phyloP scores from a whole-genome alignment of 2,329 filamentous ascomycete species.

The Fusarium lateritium region DNA sequence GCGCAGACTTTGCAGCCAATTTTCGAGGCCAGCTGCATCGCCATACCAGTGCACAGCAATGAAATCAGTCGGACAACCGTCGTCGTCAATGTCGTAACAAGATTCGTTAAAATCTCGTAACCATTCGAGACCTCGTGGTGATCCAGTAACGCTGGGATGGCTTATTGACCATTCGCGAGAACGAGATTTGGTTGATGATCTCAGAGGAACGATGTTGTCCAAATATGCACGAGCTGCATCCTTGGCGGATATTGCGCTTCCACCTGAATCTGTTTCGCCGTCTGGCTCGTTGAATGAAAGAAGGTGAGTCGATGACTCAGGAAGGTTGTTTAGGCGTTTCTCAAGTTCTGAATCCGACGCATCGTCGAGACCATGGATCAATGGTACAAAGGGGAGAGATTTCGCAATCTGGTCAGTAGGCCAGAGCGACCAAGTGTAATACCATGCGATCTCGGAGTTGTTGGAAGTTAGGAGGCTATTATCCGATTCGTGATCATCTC shows the following conservation, averaged over 20 bases:
- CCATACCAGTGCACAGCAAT: slow-evolving; percentile 61
- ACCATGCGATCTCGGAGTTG: slow-evolving; percentile 58
- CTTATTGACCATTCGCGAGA: slow-evolving; percentile 56
- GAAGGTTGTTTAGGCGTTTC: slow-evolving; percentile 48
- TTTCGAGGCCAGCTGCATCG: slow-evolving; percentile 53
- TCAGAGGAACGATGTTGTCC: slow-evolving; percentile 55
- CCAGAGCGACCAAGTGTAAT: slow-evolving; percentile 60
- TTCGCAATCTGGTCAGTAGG: slow-evolving; percentile 46
- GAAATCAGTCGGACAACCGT: slow-evolving; percentile 59
- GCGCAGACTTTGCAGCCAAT: slow-evolving; percentile 55
- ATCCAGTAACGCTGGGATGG: slow-evolving; percentile 60
- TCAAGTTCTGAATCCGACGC: slow-evolving; percentile 48
- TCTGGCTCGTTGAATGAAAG: slow-evolving; percentile 62
- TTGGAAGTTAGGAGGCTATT: slow-evolving; percentile 54
- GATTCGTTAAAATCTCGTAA: slow-evolving; percentile 57
- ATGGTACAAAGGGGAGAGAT: slow-evolving; percentile 55
- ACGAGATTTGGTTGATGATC: slow-evolving; percentile 37
- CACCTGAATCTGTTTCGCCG: slow-evolving; percentile 56
- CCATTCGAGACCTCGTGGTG: slow-evolving; percentile 57
- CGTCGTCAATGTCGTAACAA: slow-evolving; percentile 56
- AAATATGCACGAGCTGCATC: slow-evolving; percentile 58
- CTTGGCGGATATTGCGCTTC: slow-evolving; percentile 56
- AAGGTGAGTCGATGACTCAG: slow-evolving; percentile 56
- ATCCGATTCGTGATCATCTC: slow-evolving; percentile 51
- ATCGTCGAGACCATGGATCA: slow-evolving; percentile 57